phyloP scores from a whole-genome alignment of 2,329 filamentous ascomycete genomes.

The Pezicula carpinea region DNA sequence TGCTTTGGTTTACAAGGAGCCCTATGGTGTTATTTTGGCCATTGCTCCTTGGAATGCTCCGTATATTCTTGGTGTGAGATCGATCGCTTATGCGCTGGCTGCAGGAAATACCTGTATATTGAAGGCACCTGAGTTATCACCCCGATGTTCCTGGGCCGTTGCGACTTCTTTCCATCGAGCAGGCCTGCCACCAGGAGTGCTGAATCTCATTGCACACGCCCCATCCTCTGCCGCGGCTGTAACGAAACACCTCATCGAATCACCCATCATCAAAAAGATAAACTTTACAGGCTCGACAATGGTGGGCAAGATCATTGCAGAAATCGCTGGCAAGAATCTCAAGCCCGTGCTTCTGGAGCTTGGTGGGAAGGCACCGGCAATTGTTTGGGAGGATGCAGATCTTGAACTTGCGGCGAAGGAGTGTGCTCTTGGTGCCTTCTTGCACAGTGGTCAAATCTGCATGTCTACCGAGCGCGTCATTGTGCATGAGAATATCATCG shows the following conservation, averaged over 20 bases:
- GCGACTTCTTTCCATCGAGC: slow-evolving; percentile 64
- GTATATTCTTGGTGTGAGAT: slow-evolving; percentile 47
- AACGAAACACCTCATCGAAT: slow-evolving; percentile 62
- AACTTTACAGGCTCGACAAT: slow-evolving; percentile 80
- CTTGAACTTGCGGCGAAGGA: slow-evolving; percentile 64
- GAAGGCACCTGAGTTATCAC: slow-evolving; percentile 66
- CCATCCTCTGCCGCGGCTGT: slow-evolving; percentile 62
- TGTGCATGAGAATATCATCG: slow-evolving; percentile 44
- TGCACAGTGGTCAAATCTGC: slow-evolving; percentile 77
- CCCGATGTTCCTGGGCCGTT: slow-evolving; percentile 59
- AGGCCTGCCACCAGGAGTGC: slow-evolving; percentile 67
- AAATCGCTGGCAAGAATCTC: slow-evolving; percentile 64
- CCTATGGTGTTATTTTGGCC: slow-evolving; percentile 72
- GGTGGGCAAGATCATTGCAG: slow-evolving; percentile 69
- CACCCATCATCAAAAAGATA: slow-evolving; percentile 68
- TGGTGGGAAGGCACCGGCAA: slow-evolving; percentile 75
- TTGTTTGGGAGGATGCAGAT: slow-evolving; percentile 78
- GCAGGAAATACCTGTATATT: slow-evolving; percentile 73
- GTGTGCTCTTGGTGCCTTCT: slow-evolving; percentile 65
- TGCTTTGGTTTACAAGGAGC: slow-evolving; percentile 68
- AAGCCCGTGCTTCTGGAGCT: slow-evolving; percentile 80
- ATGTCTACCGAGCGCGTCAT: slow-evolving; percentile 78
- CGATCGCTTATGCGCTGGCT: slow-evolving; percentile 63
- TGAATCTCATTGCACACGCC: slow-evolving; percentile 67
- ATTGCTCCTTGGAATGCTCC: slow-evolving; percentile 76